Base-by-base conservation (phyloP, 768 basidiomycete species). In the Gloeostereum incarnatum region DNA sequence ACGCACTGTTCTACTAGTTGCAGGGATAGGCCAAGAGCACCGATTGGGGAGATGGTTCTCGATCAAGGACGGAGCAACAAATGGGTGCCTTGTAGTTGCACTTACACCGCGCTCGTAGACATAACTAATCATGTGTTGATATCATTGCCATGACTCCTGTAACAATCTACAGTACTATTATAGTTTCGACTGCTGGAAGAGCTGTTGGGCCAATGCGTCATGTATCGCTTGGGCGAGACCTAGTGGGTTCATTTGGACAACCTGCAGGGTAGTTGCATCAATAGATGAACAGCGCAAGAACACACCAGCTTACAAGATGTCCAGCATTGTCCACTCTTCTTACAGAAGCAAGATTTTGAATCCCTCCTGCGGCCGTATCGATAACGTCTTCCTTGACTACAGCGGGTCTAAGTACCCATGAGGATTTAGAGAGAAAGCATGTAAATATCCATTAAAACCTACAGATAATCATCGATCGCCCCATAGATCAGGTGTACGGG, bases 21-120 rank as follows among this genome's bases (percentile, higher is more conserved):
- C 79, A 5, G 88, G 82, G 7, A 54, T 90, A 13, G 87, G 85
- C 2, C 86, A 92, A 54, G 96, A 99, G 55, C 87, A 83, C 53
- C 73, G 87, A 41, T 56, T 94, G 24, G 94, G 96, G 2, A 68
- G 96, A 45, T 99, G 96, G 94, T 57, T 90, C 52, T 71, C 65
- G 34, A 51, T 86, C 41, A 86, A 83, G 54, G 80, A 78, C 21
- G 83, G 84, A 1, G 77, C 71, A 0, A 66, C 68, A 47, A 96
- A 94, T 58, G 76, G 81, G 5, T 71, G 84, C 2, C 49, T 85
- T 21, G 75, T 91, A 19, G 66, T 78, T 44, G 66, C 67, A 14
- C 62, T 84, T 46, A 61, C 65, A 44, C 69, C 71, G 40, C 66
- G 36, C n/a, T n/a, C n/a, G n/a, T n/a, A n/a, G n/a, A n/a, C n/a